Percentiles rank a stretch among this genome's conserved stretches.
Evolutionary conservation across 768 basidiomycete species (phyloP).

Genomic region (Clavulina sp.): DNA sequence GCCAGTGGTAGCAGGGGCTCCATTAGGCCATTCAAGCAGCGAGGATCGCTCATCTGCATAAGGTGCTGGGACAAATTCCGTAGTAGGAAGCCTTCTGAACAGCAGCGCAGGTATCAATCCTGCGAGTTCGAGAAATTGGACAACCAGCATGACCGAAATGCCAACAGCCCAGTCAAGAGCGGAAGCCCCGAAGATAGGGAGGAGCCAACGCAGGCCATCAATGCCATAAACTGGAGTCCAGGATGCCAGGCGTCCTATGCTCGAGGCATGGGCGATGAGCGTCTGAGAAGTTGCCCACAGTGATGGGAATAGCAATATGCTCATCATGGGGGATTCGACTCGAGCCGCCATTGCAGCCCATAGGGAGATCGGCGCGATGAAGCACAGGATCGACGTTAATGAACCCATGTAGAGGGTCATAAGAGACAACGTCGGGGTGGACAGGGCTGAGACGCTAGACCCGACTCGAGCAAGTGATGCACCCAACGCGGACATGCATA

Average conservation of each 20-base stretch:
- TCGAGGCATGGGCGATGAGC: slow-evolving; percentile 34
- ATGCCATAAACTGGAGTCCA: slow-evolving; percentile 44
- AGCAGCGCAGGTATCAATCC: no score
- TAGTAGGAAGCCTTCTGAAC: no score
- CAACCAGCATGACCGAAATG: slow-evolving; percentile 51
- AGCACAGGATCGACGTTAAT: not conserved
- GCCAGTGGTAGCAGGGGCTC: no score
- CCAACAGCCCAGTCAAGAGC: slow-evolving; percentile 57
- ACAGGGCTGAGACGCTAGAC: not conserved
- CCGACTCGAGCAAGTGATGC: not conserved
- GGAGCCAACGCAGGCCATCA: slow-evolving; percentile 46
- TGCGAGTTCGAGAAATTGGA: no score
- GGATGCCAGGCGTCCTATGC: slow-evolving; percentile 50
- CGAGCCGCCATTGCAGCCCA: not conserved
- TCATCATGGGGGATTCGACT: slow-evolving; percentile 1
- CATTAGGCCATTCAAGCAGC: no score
- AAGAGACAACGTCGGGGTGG: not conserved
- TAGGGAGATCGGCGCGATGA: not conserved
- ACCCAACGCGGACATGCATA: no score
- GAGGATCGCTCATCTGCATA: no score
- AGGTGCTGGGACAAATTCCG: no score
- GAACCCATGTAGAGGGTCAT: not conserved
- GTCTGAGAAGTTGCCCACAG: slow-evolving; percentile 26
- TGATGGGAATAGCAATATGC: slow-evolving; percentile 3
- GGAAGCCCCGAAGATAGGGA: slow-evolving; percentile 36